Evolutionary conservation across 2,329 filamentous ascomycete genomes (phyloP), one percentile per base, ranked within the genome.

Genomic region (Nannizziopsis arthrosporioides): DNA sequence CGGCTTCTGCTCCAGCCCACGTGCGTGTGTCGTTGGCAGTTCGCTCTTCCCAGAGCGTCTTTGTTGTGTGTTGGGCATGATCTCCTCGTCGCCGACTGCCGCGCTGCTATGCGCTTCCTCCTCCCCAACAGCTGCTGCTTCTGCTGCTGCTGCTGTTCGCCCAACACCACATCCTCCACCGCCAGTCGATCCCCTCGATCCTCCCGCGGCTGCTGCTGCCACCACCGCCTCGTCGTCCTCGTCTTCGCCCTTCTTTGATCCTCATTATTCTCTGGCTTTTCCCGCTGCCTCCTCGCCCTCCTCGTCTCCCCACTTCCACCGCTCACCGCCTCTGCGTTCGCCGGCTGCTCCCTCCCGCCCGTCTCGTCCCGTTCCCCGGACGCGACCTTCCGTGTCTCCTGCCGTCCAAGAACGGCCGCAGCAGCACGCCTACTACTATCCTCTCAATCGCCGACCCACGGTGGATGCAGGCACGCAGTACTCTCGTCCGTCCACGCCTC

Each of bases 381-480:
- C 14, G 22, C 36, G 44, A 46, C 11, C 14, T n/a, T 38, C 12
- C 27, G 22, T 27, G 22, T 27, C 22, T 27, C 22, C 22, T 27
- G 22, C 22, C 3, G 22, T 27, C 22, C 22, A 27, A 27, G 22
- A 27, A 27, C 22, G 22, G 4, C 22, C 22, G 22, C 22, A 3
- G 22, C 22, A 27, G 22, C 22, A 27, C 7, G 3, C 22, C 7
- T 7, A 7, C 7, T 7, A 7, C 22, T 27, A 27, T 27, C 35
- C 39, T 32, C 35, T 34, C 2, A 34, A 39, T 34, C 44, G 49
- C 54, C 60, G 60, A 40, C 56, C 60, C 51, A 72, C 70, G 62
- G 66, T 68, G 49, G 72, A 77, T 66, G 67, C 67, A 31, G 69
- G 65, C 50, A 77, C 74, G 32, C 75, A 78, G 60, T 78, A 76